These are phyloP conservation scores for Alternaria rosae DNA, from an alignment of 2,329 filamentous ascomycete genomes.

Conservation along the genomic window DNA sequence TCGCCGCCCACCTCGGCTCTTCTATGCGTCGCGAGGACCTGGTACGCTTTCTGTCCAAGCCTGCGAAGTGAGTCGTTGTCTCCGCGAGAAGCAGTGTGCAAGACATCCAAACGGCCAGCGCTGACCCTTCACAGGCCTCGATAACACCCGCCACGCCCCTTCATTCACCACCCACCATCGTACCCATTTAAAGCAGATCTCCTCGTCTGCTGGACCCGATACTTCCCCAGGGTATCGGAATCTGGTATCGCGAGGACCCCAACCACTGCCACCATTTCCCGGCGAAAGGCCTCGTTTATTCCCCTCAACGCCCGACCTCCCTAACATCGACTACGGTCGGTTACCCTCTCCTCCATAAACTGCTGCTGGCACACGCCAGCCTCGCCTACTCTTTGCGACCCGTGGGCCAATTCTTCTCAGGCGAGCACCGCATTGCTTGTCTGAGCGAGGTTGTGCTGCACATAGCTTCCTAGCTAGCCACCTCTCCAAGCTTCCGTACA, in stretches of 20 bases:
- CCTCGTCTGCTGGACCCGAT: slow-evolving; percentile 85
- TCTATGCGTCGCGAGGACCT: slow-evolving; percentile 93
- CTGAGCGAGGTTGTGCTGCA: slow-evolving; percentile 98
- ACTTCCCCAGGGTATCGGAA: slow-evolving; percentile 84
- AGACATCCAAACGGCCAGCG: slow-evolving; percentile 1
- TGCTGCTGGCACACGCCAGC: slow-evolving; percentile 91
- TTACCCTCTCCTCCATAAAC: slow-evolving; percentile 53
- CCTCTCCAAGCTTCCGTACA: slow-evolving; percentile 16
- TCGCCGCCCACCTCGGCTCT: slow-evolving; percentile 35
- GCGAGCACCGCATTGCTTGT: slow-evolving; percentile 93
- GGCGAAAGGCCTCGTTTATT: slow-evolving; percentile 80
- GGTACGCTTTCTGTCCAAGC: slow-evolving; percentile 91
- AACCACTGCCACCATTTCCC: slow-evolving; percentile 83
- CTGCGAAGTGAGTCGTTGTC: slow-evolving; percentile 76
- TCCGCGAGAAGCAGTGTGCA: background rate
- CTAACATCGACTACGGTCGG: slow-evolving; percentile 81
- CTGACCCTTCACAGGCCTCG: slow-evolving; percentile 61
- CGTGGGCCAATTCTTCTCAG: slow-evolving; percentile 97
- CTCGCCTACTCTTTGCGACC: slow-evolving; percentile 62
- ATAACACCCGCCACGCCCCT: slow-evolving; percentile 66
- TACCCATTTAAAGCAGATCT: slow-evolving; percentile 61
- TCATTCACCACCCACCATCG: slow-evolving; percentile 29
- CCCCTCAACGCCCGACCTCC: slow-evolving; percentile 86
- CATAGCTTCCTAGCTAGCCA: slow-evolving; percentile 43
- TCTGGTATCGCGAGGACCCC: slow-evolving; percentile 71